These are phyloP conservation scores for Immersiporthe knoxdaviesiana DNA, from an alignment of 2,329 filamentous ascomycete species.

Conservation along the genomic window DNA sequence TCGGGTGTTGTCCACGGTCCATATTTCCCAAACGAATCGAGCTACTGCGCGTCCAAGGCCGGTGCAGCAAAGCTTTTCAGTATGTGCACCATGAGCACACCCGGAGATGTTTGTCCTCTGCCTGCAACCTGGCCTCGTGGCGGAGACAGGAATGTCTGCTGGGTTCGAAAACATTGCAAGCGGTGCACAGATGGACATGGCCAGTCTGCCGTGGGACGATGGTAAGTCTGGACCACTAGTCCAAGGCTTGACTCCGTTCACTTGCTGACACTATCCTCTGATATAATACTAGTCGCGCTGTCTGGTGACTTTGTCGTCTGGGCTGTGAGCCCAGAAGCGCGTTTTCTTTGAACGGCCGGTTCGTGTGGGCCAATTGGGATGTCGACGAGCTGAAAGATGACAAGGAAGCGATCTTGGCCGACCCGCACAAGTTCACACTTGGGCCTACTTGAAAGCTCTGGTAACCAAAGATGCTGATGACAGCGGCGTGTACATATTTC, in stretches of 20 bases:
- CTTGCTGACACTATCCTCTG: background rate
- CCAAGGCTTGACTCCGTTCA: background rate
- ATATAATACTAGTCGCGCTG: slow-evolving; percentile 31
- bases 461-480: background rate
- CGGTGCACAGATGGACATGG: slow-evolving; percentile 8
- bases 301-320: slow-evolving; percentile 41
- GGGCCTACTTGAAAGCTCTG: background rate
- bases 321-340: slow-evolving; percentile 39
- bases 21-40: slow-evolving; percentile 14
- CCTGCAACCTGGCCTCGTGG: slow-evolving; percentile 17
- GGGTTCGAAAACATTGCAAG: slow-evolving; percentile 16
- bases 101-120: slow-evolving; percentile 12
- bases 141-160: slow-evolving; percentile 8
- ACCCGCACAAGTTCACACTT: slow-evolving; percentile 10
- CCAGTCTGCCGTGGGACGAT: background rate
- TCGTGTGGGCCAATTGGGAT: slow-evolving; percentile 43
- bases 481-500: background rate
- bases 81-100: slow-evolving; percentile 19
- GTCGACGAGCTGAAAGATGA: slow-evolving; percentile 38
- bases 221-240: background rate
- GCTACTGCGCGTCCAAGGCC: slow-evolving; percentile 17
- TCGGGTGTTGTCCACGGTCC: slow-evolving; percentile 11
- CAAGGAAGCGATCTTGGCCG: background rate
- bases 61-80: slow-evolving; percentile 17
- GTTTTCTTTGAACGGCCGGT: slow-evolving; percentile 40